Base-by-base conservation (phyloP, 2,329 filamentous ascomycete species). In the Ilyonectria sp. region DNA sequence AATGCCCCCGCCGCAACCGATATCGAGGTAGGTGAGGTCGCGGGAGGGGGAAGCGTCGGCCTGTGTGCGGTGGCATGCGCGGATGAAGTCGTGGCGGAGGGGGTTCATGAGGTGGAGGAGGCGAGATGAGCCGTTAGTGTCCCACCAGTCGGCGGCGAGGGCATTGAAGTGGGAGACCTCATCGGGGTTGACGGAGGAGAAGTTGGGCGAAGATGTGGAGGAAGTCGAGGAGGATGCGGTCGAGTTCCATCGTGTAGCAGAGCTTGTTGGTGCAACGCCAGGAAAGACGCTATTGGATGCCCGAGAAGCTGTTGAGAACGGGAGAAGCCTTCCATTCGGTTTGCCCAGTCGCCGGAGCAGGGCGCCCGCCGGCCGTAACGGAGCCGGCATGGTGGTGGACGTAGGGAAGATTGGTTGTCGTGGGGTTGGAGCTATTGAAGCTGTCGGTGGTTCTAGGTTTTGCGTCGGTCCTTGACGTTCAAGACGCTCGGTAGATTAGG, bases 91-190 rank as follows among this genome's bases (percentile, higher is more conserved):
- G 83, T 98, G 95, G 37, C 96, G 94, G 52, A 97, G 89, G 2
- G 96, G 96, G 83, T 99, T 98, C 95, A 99, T 98, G 73, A 97
- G 91, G 82, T 99, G 96, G 2, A 99, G 90, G 65, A 98, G 90
- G 44, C 95, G 91, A 4, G 94, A 98, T 7, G 95, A 92, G 58
- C 96, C 96, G 78, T 97, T 91, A 1, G 95, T 93, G 82, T 98
- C 95, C 96, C 96, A 99, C 96, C 96, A 99, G 76, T 92, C 92
- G 72, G 93, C 93, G 71, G 96, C 96, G 76, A 99, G 93, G 70
- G 91, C 90, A 77, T 94, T 94, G 88, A 99, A 99, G 85, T 99
- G 96, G 19, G 93, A 93, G 71, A 99, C 90, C 84, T 99, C 95
- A 72, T 92, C 89, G 60, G 93, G 89, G 76, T 97, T 97, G 82